phyloP scores from a whole-genome alignment of 345 rosid genomes.

The Populus deltoides region DNA sequence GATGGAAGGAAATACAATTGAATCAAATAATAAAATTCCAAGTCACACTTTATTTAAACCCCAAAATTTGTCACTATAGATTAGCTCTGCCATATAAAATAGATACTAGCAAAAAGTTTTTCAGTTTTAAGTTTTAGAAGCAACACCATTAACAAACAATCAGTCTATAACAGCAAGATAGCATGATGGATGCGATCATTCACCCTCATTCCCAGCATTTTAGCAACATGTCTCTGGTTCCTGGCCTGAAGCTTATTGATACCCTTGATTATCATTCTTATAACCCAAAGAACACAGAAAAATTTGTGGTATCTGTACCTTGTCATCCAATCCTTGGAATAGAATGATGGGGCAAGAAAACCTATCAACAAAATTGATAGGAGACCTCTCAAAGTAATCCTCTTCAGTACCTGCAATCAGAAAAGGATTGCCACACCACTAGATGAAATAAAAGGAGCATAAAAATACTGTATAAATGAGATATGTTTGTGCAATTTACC shows the following conservation, averaged over 20 bases:
- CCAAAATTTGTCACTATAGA: not conserved
- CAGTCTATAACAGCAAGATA: no score
- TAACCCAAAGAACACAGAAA: not conserved
- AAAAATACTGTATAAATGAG: not conserved
- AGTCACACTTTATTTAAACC: not conserved
- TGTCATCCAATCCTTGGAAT: slow-evolving; percentile 94
- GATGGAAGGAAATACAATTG: no score
- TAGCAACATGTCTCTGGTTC: not conserved
- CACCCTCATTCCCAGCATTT: not conserved
- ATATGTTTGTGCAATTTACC: slow-evolving; percentile 46
- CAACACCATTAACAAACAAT: no score
- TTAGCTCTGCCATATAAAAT: no score
- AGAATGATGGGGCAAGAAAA: slow-evolving; percentile 95
- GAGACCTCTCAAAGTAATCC: slow-evolving; percentile 73
- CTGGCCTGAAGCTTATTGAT: not conserved
- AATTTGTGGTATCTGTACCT: slow-evolving; percentile 40
- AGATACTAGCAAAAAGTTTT: no score
- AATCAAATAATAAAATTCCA: not conserved
- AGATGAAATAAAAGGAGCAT: slow-evolving; percentile 8
- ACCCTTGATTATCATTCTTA: slow-evolving; percentile 2
- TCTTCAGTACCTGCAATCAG: slow-evolving; percentile 60
- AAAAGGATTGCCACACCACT: slow-evolving; percentile 13
- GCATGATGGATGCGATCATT: not conserved
- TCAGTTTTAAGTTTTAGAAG: no score
- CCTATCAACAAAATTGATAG: slow-evolving; percentile 72